Conservation (phyloP, 192 early-diverging fungal genomes). For the Martensiomyces pterosporus region DNA sequence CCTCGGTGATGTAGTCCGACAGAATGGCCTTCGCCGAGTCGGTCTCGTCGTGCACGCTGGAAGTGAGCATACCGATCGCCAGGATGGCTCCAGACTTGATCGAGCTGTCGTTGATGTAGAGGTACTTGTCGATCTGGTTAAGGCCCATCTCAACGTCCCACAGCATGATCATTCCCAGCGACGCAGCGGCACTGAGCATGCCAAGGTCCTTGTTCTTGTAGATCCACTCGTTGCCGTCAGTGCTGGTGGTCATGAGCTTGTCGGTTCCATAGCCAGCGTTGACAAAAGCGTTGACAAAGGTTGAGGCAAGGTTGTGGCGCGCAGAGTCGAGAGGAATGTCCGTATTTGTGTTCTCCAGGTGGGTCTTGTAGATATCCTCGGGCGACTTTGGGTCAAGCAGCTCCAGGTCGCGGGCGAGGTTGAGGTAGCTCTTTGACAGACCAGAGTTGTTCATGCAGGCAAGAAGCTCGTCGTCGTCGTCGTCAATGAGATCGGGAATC, state of each 20-base stretch:
- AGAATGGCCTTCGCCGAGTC: slow-evolving; percentile 91
- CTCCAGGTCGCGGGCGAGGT: slow-evolving; percentile 88
- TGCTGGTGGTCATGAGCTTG: slow-evolving; percentile 70
- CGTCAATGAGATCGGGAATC: slow-evolving; percentile 66
- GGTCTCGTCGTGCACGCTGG: slow-evolving; percentile 84
- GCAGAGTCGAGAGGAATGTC: slow-evolving; percentile 82
- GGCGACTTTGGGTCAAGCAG: slow-evolving; percentile 93
- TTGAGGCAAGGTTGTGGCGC: slow-evolving; percentile 91
- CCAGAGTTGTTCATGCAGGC: slow-evolving; percentile 88
- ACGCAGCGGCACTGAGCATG: slow-evolving; percentile 94
- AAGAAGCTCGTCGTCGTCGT: slow-evolving; percentile 76
- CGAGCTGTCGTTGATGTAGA: slow-evolving; percentile 73
- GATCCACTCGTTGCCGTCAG: slow-evolving; percentile 82
- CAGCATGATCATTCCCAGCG: slow-evolving; percentile 85
- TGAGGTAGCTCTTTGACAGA: slow-evolving; percentile 82
- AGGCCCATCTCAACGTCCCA: slow-evolving; percentile 94
- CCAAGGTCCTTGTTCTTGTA: slow-evolving; percentile 98
- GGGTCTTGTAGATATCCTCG: slow-evolving; percentile 97
- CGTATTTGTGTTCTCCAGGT: slow-evolving; percentile 84
- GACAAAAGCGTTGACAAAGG: slow-evolving; percentile 99
- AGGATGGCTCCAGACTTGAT: slow-evolving; percentile 92
- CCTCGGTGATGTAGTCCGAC: slow-evolving; percentile 71
- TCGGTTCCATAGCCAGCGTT: slow-evolving; percentile 96
- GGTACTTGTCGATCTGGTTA: slow-evolving; percentile 90
- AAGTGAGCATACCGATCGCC: slow-evolving; percentile 88